phyloP scores from a whole-genome alignment of 495 filamentous ascomycete genomes.

The Choiromyces venosus region DNA sequence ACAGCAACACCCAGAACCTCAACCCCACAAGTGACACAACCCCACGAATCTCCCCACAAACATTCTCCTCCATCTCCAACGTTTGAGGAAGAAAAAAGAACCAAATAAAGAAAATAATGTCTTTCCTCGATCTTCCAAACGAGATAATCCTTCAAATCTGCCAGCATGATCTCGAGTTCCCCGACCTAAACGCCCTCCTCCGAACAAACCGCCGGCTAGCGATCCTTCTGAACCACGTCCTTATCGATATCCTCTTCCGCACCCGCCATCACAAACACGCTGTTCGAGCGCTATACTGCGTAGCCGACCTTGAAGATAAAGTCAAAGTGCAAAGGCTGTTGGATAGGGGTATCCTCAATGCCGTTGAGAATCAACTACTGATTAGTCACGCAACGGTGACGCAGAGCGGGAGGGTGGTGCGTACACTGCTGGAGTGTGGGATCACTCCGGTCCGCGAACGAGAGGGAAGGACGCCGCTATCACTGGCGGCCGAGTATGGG shows the following conservation, averaged over 20 bases:
- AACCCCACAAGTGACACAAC: not conserved
- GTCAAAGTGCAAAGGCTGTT: not conserved
- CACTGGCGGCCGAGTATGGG: not conserved
- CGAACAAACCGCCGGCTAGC: not conserved
- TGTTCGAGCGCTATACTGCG: not conserved
- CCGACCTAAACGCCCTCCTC: not conserved
- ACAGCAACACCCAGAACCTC: not conserved
- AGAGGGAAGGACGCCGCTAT: not conserved
- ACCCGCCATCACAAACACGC: not conserved
- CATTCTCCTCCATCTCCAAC: not conserved
- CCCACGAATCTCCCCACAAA: not conserved
- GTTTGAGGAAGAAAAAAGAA: not conserved
- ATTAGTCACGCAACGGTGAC: constrained; percentile 1
- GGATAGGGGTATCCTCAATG: constrained; percentile 4
- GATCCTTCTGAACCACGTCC: not conserved
- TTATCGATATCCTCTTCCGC: not conserved
- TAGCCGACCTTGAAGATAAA: constrained; percentile 3
- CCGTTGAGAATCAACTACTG: not conserved
- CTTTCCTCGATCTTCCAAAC: constrained; percentile 1
- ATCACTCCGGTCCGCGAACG: not conserved
- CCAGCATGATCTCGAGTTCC: not conserved
- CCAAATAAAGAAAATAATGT: not conserved
- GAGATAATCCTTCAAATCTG: constrained; percentile 4
- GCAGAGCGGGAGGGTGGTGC: not conserved
- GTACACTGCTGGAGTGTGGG: not conserved